phyloP scores from a whole-genome alignment of 371 early-diverging fungal species.

The Chytridium lagenaria region DNA sequence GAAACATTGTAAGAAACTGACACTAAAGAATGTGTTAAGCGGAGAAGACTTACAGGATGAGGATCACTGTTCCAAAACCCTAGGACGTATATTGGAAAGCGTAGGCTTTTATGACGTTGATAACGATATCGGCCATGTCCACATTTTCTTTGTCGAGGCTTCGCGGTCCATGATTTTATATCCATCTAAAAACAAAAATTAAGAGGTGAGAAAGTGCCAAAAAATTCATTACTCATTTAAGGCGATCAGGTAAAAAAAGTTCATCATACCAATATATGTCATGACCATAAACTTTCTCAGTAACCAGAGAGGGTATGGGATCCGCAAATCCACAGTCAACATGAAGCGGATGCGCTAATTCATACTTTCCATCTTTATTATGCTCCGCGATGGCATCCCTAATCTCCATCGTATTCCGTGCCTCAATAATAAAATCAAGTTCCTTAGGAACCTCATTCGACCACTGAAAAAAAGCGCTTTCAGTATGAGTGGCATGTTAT shows the following conservation, averaged over 20 bases:
- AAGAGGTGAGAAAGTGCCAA: too few relatives aligned
- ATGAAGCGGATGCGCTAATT: constrained; percentile 15
- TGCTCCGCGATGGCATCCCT: constrained; percentile 27
- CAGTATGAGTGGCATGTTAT: background rate
- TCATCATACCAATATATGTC: constrained; percentile 35
- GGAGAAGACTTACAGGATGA: constrained; percentile 33
- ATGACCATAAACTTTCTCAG: constrained; percentile 34
- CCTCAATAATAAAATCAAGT: constrained; percentile 43
- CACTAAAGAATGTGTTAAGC: background rate
- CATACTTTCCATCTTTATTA: constrained; percentile 9
- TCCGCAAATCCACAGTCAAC: constrained; percentile 36
- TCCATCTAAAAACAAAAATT: constrained; percentile 37
- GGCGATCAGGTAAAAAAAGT: background rate
- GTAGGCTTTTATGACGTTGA: constrained; percentile 35
- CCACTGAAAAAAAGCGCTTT: constrained; percentile 15
- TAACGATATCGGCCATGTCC: constrained; percentile 28
- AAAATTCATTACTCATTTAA: background rate
- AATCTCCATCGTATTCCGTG: constrained; percentile 34
- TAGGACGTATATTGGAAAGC: constrained; percentile 41
- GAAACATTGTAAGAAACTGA: background rate
- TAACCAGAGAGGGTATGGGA: constrained; percentile 17
- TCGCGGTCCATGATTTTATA: constrained; percentile 28
- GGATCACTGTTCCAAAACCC: constrained; percentile 39
- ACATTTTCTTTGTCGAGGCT: constrained; percentile 5
- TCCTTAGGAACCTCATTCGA: constrained; percentile 37